Percentiles rank a stretch among this genome's conserved stretches.
These are phyloP conservation scores for Lachnum nothofagi DNA, from an alignment of 2,329 filamentous ascomycete genomes.

Conservation along the genomic window DNA sequence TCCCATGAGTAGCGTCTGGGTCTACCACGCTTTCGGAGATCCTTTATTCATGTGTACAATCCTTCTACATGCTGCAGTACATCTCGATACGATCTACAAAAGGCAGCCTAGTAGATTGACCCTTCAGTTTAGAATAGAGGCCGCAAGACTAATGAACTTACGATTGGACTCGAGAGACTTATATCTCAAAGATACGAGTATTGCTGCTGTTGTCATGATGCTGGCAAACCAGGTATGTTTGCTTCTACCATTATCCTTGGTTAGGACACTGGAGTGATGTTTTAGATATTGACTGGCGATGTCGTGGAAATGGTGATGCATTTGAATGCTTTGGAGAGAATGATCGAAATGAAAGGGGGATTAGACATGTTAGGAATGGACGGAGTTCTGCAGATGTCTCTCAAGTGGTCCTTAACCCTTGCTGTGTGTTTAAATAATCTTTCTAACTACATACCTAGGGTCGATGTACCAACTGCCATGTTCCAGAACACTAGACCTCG, in stretches of 20 bases:
- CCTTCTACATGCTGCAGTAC: slow-evolving; percentile 6
- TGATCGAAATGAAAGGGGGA: slow-evolving; percentile 8
- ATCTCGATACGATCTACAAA: slow-evolving; percentile 7
- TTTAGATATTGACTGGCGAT: slow-evolving; percentile 6
- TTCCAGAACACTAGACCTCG: slow-evolving; percentile 6
- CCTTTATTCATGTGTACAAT: slow-evolving; percentile 6
- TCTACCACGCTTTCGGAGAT: slow-evolving; percentile 7
- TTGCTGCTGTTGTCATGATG: slow-evolving; percentile 7
- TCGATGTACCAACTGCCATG: slow-evolving; percentile 7
- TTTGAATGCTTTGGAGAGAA: slow-evolving; percentile 8
- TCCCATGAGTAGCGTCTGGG: slow-evolving; percentile 6
- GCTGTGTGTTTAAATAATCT: not conserved
- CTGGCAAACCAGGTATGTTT: slow-evolving; percentile 7
- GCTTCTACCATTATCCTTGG: slow-evolving; percentile 5
- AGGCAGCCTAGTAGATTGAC: slow-evolving; percentile 5
- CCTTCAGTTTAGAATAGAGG: not conserved
- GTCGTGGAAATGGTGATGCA: slow-evolving; percentile 7
- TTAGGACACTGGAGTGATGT: slow-evolving; percentile 3
- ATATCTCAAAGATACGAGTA: slow-evolving; percentile 6
- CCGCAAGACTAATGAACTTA: slow-evolving; percentile 5
- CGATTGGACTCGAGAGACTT: slow-evolving; percentile 5
- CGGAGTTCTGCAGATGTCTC: slow-evolving; percentile 2
- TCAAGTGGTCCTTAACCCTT: too few species aligned
- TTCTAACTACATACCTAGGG: slow-evolving; percentile 4
- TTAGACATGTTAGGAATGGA: slow-evolving; percentile 7